Conservation (phyloP, 768 basidiomycete species). For the Boletellus ananas region DNA sequence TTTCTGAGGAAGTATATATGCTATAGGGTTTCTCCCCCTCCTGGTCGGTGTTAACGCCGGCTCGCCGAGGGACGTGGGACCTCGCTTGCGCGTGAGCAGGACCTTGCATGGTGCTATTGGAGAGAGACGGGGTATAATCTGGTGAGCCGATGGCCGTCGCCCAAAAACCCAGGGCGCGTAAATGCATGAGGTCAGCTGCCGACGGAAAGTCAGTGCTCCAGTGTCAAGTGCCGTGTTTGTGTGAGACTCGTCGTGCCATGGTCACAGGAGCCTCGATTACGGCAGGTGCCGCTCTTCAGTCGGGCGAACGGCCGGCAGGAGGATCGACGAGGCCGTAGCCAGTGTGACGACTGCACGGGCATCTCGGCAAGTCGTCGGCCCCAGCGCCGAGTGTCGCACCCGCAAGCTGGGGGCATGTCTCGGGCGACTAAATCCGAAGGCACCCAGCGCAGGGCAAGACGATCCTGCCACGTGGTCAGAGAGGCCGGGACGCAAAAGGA, state of each 20-base stretch:
- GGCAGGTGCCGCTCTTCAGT: too few relatives aligned
- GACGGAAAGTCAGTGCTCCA: background rate
- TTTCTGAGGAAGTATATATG: conserved; percentile 52
- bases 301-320: too few relatives aligned
- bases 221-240: background rate
- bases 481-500: too few relatives aligned
- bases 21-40: conserved; percentile 33
- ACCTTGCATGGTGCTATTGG: background rate
- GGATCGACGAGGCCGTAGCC: too few relatives aligned
- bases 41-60: background rate
- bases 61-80: background rate
- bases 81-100: background rate
- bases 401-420: background rate
- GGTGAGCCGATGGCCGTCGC: background rate
- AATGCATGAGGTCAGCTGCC: background rate
- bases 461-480: too few relatives aligned
- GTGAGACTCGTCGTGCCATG: background rate
- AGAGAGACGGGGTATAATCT: background rate
- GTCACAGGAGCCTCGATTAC: too few relatives aligned
- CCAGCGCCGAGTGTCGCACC: too few relatives aligned
- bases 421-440: background rate
- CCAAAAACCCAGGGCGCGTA: background rate
- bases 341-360: too few relatives aligned
- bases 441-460: too few relatives aligned
- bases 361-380: too few relatives aligned